These are phyloP conservation scores for Castanea sativa DNA, from an alignment of 306 rosid genomes.

Conservation along the genomic window DNA sequence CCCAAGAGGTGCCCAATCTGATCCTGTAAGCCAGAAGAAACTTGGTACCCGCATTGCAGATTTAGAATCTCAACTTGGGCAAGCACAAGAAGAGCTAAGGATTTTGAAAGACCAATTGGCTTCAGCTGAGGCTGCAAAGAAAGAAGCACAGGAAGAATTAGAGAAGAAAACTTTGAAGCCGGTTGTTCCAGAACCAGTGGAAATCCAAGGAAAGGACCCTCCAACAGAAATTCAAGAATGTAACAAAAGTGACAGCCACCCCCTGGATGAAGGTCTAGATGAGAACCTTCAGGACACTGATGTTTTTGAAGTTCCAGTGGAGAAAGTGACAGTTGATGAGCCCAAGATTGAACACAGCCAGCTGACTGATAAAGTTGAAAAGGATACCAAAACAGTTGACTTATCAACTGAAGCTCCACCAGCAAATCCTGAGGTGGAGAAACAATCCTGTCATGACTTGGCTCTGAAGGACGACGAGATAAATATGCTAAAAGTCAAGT, in stretches of 20 bases:
- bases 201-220: slow-evolving; percentile 32
- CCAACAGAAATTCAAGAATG: slow-evolving; percentile 35
- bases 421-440: slow-evolving; percentile 35
- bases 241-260: slow-evolving; percentile 21
- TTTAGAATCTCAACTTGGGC: slow-evolving; percentile 84
- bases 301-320: slow-evolving; percentile 74
- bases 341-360: slow-evolving; percentile 27
- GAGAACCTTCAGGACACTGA: slow-evolving; percentile 65
- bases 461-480: slow-evolving; percentile 47
- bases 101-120: slow-evolving; percentile 65
- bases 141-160: slow-evolving; percentile 65
- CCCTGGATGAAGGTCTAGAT: slow-evolving; percentile 27
- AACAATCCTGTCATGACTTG: slow-evolving; percentile 39
- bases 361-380: slow-evolving; percentile 26
- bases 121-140: slow-evolving; percentile 86
- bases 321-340: slow-evolving; percentile 37
- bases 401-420: slow-evolving; percentile 25
- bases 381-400: slow-evolving; percentile 39
- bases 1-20: slow-evolving; percentile 67
- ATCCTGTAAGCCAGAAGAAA: slow-evolving; percentile 66
- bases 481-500: slow-evolving; percentile 33
- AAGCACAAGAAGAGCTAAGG: slow-evolving; percentile 72
- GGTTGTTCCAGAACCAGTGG: slow-evolving; percentile 29
- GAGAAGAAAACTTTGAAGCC: slow-evolving; percentile 57
- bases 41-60: slow-evolving; percentile 87